These are phyloP conservation scores for Aureobasidium sp. DNA, from an alignment of 2,329 filamentous ascomycete species.

Conservation along the genomic window DNA sequence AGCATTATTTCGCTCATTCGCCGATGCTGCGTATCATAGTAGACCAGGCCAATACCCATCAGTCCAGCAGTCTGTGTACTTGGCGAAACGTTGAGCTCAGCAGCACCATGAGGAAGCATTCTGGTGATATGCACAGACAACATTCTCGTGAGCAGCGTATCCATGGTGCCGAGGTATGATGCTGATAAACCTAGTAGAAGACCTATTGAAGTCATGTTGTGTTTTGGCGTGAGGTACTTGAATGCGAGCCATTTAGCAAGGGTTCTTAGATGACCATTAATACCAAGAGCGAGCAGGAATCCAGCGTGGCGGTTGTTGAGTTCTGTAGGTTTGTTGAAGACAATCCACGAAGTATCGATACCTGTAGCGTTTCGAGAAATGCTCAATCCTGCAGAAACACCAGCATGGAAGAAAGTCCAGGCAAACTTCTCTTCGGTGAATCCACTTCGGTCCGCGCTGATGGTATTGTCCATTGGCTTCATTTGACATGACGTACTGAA, in stretches of 20 bases:
- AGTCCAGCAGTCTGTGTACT: constrained; percentile 92
- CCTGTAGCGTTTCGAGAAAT: constrained; percentile 85
- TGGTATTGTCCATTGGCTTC: constrained; percentile 83
- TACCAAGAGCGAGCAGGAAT: constrained; percentile 78
- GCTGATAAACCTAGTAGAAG: constrained; percentile 86
- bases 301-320: constrained; percentile 94
- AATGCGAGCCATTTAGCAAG: constrained; percentile 98
- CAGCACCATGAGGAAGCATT: constrained; percentile 85
- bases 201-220: constrained; percentile 97
- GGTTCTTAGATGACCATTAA: constrained; percentile 90
- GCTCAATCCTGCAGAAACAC: constrained; percentile 83
- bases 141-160: constrained; percentile 84
- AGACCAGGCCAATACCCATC: constrained; percentile 92
- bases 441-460: constrained; percentile 79
- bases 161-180: constrained; percentile 95
- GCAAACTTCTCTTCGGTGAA: constrained; percentile 96
- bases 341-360: constrained; percentile 97
- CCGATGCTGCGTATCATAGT: constrained; percentile 91
- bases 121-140: constrained; percentile 93
- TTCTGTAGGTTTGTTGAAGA: constrained; percentile 93
- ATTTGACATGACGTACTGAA: constrained; percentile 91
- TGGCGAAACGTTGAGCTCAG: constrained; percentile 87
- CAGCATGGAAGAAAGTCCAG: constrained; percentile 98
- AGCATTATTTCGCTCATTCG: constrained; percentile 99
- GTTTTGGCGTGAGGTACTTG: constrained; percentile 97